Evolutionary conservation across 78 protist species (phyloP).

Genomic region (Dictyostelium brefeldianum): DNA sequence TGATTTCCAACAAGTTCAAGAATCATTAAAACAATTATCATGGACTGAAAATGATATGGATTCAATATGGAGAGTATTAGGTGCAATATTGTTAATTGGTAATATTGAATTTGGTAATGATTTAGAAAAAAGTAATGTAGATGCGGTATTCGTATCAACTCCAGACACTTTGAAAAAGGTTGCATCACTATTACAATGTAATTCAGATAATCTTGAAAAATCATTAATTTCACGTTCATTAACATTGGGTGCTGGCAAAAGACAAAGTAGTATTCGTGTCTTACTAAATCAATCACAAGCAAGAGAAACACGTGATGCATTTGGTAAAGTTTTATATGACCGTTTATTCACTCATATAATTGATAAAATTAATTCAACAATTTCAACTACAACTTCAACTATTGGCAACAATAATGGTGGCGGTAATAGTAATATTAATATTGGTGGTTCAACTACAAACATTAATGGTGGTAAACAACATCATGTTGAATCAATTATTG

Average conservation of each 20-base stretch:
- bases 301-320: conserved; percentile 85
- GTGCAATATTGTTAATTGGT: conserved; percentile 88
- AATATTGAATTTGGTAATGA: conserved; percentile 78
- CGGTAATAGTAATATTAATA: background rate
- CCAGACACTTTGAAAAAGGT: conserved; percentile 49
- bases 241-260: conserved; percentile 75
- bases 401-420: background rate
- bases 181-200: conserved; percentile 50
- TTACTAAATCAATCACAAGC: conserved; percentile 66
- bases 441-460: too few species aligned
- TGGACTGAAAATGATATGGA: conserved; percentile 46
- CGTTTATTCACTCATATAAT: conserved; percentile 83
- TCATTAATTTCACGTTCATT: conserved; percentile 77
- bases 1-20: conserved; percentile 17
- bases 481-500: conserved; percentile 58
- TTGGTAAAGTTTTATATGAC: conserved; percentile 87
- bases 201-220: conserved; percentile 2
- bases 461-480: too few species aligned
- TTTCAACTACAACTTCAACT: background rate
- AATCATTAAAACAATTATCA: conserved; percentile 59
- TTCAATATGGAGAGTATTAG: conserved; percentile 60
- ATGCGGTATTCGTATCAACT: conserved; percentile 20
- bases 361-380: conserved; percentile 36
- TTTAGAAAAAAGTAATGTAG: conserved; percentile 32
- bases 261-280: conserved; percentile 45